A percentile compares a stretch with the other conserved stretches of the same genome.
These are phyloP conservation scores for Saccharata proteae DNA, from an alignment of 2,329 filamentous ascomycete genomes.

Conservation along the genomic window DNA sequence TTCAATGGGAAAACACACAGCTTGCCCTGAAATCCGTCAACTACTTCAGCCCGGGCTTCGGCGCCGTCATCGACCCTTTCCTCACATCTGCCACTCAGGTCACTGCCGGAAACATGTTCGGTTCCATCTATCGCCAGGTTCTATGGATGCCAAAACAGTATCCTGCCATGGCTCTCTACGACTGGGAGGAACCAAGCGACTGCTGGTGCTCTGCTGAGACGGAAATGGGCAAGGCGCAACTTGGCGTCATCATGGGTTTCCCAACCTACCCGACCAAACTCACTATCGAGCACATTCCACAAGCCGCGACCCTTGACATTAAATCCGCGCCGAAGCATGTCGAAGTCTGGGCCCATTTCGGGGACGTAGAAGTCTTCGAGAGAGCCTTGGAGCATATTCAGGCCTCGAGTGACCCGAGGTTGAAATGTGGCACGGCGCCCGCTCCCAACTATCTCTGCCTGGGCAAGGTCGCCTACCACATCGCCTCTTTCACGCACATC, in stretches of 20 bases:
- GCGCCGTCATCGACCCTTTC: conserved; percentile 50
- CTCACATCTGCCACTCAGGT: conserved; percentile 47
- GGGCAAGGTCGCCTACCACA: conserved; percentile 28
- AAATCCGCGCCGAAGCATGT: conserved; percentile 28
- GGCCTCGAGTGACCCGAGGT: background rate
- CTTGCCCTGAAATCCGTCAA: conserved; percentile 44
- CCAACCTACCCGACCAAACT: conserved; percentile 27
- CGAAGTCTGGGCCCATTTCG: conserved; percentile 33
- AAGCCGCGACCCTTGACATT: conserved; percentile 26
- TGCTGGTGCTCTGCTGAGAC: conserved; percentile 66
- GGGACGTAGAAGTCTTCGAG: conserved; percentile 10
- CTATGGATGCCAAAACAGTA: conserved; percentile 4
- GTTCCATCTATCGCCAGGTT: conserved; percentile 12
- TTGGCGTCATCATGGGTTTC: conserved; percentile 43
- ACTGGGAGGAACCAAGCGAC: conserved; percentile 70
- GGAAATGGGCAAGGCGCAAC: conserved; percentile 43
- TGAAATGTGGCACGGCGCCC: no score
- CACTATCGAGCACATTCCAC: conserved; percentile 35
- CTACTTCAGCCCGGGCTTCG: conserved; percentile 55
- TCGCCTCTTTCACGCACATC: conserved; percentile 27
- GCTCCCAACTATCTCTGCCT: conserved; percentile 26
- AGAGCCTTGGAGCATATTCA: no score
- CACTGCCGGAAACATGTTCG: conserved; percentile 13
- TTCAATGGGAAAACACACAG: conserved; percentile 18
- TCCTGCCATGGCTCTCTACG: conserved; percentile 45